Evolutionary conservation across 1,139 yeast genomes (phyloP).

Genomic region (Candida glucosophila): DNA sequence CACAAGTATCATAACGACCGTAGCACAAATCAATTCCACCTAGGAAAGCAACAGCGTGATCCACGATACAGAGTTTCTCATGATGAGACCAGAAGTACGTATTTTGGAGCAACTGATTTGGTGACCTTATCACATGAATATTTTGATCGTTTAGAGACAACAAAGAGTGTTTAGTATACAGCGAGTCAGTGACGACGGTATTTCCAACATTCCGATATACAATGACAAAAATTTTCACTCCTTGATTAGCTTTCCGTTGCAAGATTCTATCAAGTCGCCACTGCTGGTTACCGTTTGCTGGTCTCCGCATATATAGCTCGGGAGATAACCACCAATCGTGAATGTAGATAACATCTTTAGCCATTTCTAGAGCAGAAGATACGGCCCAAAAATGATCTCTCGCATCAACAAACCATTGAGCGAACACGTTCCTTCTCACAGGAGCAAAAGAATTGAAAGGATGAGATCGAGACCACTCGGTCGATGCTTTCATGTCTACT

Average conservation of each 20-base stretch:
- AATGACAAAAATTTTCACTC: slow-evolving; percentile 87
- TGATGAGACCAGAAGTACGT: slow-evolving; percentile 99
- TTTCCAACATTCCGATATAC: slow-evolving; percentile 94
- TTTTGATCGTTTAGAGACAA: slow-evolving; percentile 74
- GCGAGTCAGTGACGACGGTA: slow-evolving; percentile 88
- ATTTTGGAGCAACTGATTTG: slow-evolving; percentile 88
- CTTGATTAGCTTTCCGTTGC: slow-evolving; percentile 86
- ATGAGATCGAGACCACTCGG: slow-evolving; percentile 65
- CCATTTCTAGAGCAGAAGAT: slow-evolving; percentile 86
- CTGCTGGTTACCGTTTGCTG: slow-evolving; percentile 91
- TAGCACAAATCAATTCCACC: slow-evolving; percentile 96
- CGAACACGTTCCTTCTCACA: slow-evolving; percentile 70
- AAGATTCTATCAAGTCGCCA: slow-evolving; percentile 86
- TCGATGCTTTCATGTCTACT: slow-evolving; percentile 54
- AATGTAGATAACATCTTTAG: slow-evolving; percentile 85
- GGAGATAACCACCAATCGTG: slow-evolving; percentile 99
- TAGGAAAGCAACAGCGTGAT: slow-evolving; percentile 79
- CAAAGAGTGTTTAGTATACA: slow-evolving; percentile 89
- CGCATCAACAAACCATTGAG: slow-evolving; percentile 97
- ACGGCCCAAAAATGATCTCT: slow-evolving; percentile 96
- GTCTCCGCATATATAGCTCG: slow-evolving; percentile 84
- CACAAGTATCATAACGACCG: slow-evolving; percentile 95
- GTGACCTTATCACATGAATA: slow-evolving; percentile 86
- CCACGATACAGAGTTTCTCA: slow-evolving; percentile 83
- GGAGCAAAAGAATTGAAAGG: slow-evolving; percentile 94